Percentiles rank a stretch among this genome's conserved stretches.
These are phyloP conservation scores for Aspergillus viridinutans DNA, from an alignment of 2,329 filamentous ascomycete species.

Conservation along the genomic window DNA sequence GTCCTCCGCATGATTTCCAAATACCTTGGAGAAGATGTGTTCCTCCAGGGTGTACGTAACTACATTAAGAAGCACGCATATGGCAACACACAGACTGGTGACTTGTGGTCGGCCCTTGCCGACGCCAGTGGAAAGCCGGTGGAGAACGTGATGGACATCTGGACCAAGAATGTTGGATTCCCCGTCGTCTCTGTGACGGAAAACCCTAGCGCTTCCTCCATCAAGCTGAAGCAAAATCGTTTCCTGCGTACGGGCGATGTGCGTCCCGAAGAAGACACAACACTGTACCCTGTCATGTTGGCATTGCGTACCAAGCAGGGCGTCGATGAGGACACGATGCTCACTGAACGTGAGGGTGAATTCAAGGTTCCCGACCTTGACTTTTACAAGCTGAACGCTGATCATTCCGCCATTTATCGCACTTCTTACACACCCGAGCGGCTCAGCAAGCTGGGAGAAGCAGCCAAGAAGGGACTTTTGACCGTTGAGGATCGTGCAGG, in stretches of 20 bases:
- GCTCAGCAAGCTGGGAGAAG: slow-evolving; percentile 79
- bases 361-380: slow-evolving; percentile 75
- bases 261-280: slow-evolving; percentile 85
- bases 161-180: slow-evolving; percentile 95
- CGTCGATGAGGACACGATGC: slow-evolving; percentile 69
- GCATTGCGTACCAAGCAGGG: slow-evolving; percentile 80
- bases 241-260: slow-evolving; percentile 91
- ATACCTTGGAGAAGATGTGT: slow-evolving; percentile 85
- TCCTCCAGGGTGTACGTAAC: slow-evolving; percentile 83
- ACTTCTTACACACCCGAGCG: slow-evolving; percentile 82
- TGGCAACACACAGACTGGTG: slow-evolving; percentile 84
- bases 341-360: slow-evolving; percentile 67
- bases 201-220: slow-evolving; percentile 63
- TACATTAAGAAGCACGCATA: slow-evolving; percentile 98
- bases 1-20: slow-evolving; percentile 97
- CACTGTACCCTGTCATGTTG: slow-evolving; percentile 85
- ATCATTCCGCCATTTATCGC: slow-evolving; percentile 88
- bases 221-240: slow-evolving; percentile 89
- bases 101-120: slow-evolving; percentile 83
- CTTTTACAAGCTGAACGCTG: slow-evolving; percentile 95
- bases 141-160: slow-evolving; percentile 85
- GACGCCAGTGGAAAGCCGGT: slow-evolving; percentile 90
- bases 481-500: slow-evolving; percentile 88
- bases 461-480: slow-evolving; percentile 74
- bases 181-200: slow-evolving; percentile 86